Conservation (phyloP, 805 yeast species). For the Debaryomyces castellii region DNA sequence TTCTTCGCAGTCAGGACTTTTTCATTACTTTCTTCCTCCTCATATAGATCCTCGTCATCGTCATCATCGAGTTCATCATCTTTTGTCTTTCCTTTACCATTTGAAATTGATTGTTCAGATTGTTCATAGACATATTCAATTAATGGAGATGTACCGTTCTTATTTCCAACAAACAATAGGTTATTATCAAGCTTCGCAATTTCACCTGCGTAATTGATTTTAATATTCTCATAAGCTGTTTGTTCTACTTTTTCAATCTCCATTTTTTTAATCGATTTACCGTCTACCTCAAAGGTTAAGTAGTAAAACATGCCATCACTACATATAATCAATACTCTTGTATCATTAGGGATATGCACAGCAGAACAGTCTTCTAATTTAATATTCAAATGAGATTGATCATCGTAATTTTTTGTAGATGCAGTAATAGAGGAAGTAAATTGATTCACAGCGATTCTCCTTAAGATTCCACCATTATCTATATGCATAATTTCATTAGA, state of each 20-base stretch:
- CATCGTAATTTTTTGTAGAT: slow-evolving; percentile 36
- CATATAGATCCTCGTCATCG: slow-evolving; percentile 45
- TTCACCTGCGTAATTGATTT: slow-evolving; percentile 38
- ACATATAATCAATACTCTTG: slow-evolving; percentile 30
- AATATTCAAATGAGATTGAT: slow-evolving; percentile 51
- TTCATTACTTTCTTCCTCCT: slow-evolving; percentile 32
- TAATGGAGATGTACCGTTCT: slow-evolving; percentile 58
- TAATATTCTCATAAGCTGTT: slow-evolving; percentile 27
- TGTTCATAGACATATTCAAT: slow-evolving; percentile 38
- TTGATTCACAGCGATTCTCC: slow-evolving; percentile 62
- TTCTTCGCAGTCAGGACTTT: slow-evolving; percentile 14
- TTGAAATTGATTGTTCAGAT: neutral
- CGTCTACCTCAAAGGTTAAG: slow-evolving; percentile 40
- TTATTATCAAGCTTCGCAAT: slow-evolving; percentile 42
- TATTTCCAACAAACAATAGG: slow-evolving; percentile 58
- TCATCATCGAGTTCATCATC: slow-evolving; percentile 23
- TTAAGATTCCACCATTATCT: slow-evolving; percentile 71
- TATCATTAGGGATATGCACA: slow-evolving; percentile 34
- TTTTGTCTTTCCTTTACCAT: slow-evolving; percentile 4
- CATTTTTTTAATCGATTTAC: slow-evolving; percentile 39
- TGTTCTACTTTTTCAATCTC: slow-evolving; percentile 30
- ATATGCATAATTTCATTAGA: slow-evolving; percentile 75
- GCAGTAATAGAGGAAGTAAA: slow-evolving; percentile 43
- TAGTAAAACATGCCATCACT: slow-evolving; percentile 33
- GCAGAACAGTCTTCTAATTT: slow-evolving; percentile 53